These are phyloP conservation scores for Alternaria sp. DNA, from an alignment of 2,329 filamentous ascomycete genomes.

Conservation along the genomic window DNA sequence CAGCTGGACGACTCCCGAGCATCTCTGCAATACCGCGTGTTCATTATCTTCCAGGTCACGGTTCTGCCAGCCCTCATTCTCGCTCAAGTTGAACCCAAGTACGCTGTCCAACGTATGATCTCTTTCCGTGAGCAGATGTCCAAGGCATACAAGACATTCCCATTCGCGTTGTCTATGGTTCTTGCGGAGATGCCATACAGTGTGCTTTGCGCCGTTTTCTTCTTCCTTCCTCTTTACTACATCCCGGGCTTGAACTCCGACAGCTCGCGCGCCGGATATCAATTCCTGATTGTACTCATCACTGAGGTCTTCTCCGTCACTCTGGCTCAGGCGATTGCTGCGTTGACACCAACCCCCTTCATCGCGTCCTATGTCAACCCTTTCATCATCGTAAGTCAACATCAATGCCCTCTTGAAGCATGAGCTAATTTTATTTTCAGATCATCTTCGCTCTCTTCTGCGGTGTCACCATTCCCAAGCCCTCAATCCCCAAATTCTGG, in stretches of 20 bases:
- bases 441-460: slow-evolving; percentile 86
- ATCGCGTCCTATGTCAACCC: slow-evolving; percentile 82
- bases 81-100: slow-evolving; percentile 83
- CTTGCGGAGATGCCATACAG: slow-evolving; percentile 85
- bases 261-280: slow-evolving; percentile 75
- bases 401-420: background rate
- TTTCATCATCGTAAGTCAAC: slow-evolving; percentile 25
- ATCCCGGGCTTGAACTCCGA: slow-evolving; percentile 74
- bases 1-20: slow-evolving; percentile 76
- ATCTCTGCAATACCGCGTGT: slow-evolving; percentile 83
- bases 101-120: slow-evolving; percentile 77
- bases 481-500: slow-evolving; percentile 81
- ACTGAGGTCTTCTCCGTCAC: slow-evolving; percentile 86
- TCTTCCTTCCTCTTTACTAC: slow-evolving; percentile 86
- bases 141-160: slow-evolving; percentile 84
- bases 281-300: slow-evolving; percentile 83
- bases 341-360: slow-evolving; percentile 78
- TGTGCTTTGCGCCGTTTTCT: slow-evolving; percentile 77
- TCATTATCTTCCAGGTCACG: slow-evolving; percentile 88
- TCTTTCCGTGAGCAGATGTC: slow-evolving; percentile 86
- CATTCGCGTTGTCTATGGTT: slow-evolving; percentile 80
- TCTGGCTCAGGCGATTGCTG: slow-evolving; percentile 73
- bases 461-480: slow-evolving; percentile 80
- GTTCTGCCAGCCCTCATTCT: slow-evolving; percentile 84
- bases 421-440: slow-evolving; percentile 59